These are phyloP conservation scores for Tarenaya hassleriana DNA, from an alignment of 345 rosid species.

Conservation along the genomic window DNA sequence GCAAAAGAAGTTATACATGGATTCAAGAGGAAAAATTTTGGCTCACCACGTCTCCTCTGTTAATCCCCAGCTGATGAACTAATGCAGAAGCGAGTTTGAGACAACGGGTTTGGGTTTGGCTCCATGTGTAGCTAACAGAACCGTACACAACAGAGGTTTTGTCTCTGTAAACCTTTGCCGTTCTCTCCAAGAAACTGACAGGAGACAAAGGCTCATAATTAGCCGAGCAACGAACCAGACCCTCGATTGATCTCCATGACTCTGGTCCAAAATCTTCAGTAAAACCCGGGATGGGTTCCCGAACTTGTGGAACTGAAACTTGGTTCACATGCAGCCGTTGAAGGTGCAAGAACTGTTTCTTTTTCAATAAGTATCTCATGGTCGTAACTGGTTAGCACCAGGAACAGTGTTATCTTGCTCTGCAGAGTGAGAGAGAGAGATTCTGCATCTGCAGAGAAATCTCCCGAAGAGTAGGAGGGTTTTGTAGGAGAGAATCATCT, in stretches of 20 bases:
- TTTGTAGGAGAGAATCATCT: constrained; percentile 1
- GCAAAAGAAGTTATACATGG: no score
- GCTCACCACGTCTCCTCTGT: constrained; percentile 50
- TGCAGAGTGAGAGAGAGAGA: no score
- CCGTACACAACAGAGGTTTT: constrained; percentile 49
- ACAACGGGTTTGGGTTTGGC: constrained; percentile 52
- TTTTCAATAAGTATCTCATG: not conserved
- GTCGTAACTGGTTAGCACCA: not conserved
- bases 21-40: not conserved
- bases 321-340: no score
- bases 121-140: constrained; percentile 46
- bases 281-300: no score
- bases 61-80: constrained; percentile 30
- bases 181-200: constrained; percentile 47
- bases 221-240: constrained; percentile 37
- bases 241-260: constrained; percentile 29
- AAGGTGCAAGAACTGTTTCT: constrained; percentile 25
- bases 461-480: not conserved
- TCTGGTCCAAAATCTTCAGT: no score
- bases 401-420: no score
- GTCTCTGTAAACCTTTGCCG: constrained; percentile 44
- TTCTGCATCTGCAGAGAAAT: not conserved
- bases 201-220: constrained; percentile 60
- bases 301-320: no score
- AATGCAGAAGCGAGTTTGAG: constrained; percentile 63